Evolutionary conservation across 73 alveolate species (phyloP).

Genomic region (Uronychia setigera): DNA sequence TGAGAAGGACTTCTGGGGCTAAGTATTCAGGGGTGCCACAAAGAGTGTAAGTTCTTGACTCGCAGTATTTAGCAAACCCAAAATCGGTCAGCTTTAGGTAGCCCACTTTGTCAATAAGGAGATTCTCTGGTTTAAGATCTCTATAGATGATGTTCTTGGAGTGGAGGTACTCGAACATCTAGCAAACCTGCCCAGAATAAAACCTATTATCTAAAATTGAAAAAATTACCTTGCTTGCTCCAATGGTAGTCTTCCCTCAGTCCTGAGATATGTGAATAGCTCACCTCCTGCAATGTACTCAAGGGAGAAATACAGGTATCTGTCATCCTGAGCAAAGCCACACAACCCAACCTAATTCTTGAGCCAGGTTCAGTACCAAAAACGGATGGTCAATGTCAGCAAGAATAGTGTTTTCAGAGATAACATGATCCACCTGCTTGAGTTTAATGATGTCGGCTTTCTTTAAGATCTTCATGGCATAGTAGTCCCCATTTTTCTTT

Average conservation of each 20-base stretch:
- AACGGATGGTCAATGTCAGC: conserved; percentile 95
- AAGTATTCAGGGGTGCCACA: conserved; percentile 98
- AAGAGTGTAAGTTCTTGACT: conserved; percentile 97
- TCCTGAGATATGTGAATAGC: conserved; percentile 85
- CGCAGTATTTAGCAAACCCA: conserved; percentile 97
- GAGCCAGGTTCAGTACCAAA: conserved; percentile 58
- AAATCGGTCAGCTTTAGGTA: conserved; percentile 97
- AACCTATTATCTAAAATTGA: conserved; percentile 45
- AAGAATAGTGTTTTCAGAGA: conserved; percentile 94
- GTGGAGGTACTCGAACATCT: conserved; percentile 95
- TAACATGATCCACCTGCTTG: conserved; percentile 97
- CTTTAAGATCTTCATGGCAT: conserved; percentile 94
- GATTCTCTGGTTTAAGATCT: conserved; percentile 95
- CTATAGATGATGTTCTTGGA: conserved; percentile 93
- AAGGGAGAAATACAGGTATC: conserved; percentile 80
- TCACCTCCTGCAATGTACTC: conserved; percentile 93
- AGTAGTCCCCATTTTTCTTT: conserved; percentile 82
- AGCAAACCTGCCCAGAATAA: conserved; percentile 76
- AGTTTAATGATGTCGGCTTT: conserved; percentile 91
- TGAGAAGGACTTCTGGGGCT: conserved; percentile 96
- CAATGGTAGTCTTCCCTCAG: conserved; percentile 79
- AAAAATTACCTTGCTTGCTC: conserved; percentile 50
- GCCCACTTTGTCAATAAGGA: conserved; percentile 93
- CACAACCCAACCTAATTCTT: conserved; percentile 53
- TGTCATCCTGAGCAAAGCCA: conserved; percentile 82